Evolutionary conservation across 1,284 basidiomycete species (phyloP).

Genomic region (Moesziomyces aphidis): DNA sequence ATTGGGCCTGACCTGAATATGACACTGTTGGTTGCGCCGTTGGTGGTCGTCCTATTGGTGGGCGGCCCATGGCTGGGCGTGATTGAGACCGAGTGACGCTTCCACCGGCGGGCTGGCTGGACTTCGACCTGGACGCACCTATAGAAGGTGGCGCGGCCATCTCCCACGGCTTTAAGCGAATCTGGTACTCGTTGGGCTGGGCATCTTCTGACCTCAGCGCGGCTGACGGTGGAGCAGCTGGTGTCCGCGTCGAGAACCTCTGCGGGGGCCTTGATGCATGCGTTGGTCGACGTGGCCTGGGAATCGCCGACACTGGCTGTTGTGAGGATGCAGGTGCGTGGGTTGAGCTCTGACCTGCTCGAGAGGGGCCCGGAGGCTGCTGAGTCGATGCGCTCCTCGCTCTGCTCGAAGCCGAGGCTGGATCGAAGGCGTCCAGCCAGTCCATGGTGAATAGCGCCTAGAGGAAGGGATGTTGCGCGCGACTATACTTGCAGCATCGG

Average conservation of each 20-base stretch:
- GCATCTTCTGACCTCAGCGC: conserved; percentile 36
- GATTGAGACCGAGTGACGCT: not conserved
- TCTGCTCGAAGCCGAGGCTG: conserved; percentile 19
- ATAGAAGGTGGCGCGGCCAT: conserved; percentile 33
- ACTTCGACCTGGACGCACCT: conserved; percentile 11
- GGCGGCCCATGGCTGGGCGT: not conserved
- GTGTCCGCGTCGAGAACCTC: not conserved
- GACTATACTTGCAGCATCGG: no score
- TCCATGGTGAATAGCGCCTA: conserved; percentile 13
- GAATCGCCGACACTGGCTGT: not conserved
- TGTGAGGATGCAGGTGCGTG: not conserved
- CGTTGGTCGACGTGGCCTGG: not conserved
- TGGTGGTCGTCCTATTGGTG: no score
- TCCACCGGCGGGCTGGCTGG: not conserved
- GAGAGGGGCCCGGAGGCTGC: not conserved
- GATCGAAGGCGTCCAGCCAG: conserved; percentile 44
- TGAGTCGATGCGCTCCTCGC: conserved; percentile 5
- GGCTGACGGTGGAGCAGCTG: conserved; percentile 29
- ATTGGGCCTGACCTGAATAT: not conserved
- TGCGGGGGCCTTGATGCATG: not conserved
- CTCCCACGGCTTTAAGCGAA: conserved; percentile 35
- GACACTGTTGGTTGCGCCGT: no score
- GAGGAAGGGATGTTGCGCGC: no score
- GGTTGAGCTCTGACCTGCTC: not conserved
- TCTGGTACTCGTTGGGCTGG: conserved; percentile 40